Conservation (phyloP, 176 grass and related monocot genomes). For the Pontederia crassipes region DNA sequence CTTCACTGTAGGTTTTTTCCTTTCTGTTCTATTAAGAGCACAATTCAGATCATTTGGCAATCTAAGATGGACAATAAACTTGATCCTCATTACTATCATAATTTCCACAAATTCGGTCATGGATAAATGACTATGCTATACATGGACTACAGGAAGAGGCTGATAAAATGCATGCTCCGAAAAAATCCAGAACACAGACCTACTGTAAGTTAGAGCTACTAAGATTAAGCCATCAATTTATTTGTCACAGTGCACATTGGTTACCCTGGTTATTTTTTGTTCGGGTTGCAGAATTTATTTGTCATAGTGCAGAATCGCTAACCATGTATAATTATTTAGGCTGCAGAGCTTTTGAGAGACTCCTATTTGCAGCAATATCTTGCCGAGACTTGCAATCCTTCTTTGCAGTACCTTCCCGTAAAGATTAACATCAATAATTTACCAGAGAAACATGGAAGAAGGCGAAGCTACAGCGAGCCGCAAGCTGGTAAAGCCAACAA, state of each 20-base stretch:
- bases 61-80: too few species aligned
- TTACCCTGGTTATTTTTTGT: background rate
- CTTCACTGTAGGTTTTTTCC: slow-evolving; percentile 44
- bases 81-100: too few species aligned
- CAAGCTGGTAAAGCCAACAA: slow-evolving; percentile 25
- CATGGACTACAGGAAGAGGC: slow-evolving; percentile 48
- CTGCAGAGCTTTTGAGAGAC: slow-evolving; percentile 62
- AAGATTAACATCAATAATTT: slow-evolving; percentile 43
- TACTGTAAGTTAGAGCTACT: slow-evolving; percentile 44
- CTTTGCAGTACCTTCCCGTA: slow-evolving; percentile 64
- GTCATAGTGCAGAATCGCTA: background rate
- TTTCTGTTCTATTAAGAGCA: background rate
- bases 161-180: slow-evolving; percentile 84
- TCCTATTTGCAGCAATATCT: slow-evolving; percentile 60
- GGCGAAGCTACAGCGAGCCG: slow-evolving; percentile 28
- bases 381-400: slow-evolving; percentile 45
- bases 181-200: slow-evolving; percentile 91
- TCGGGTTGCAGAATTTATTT: background rate
- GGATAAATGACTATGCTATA: background rate
- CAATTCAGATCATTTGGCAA: too few species aligned
- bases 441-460: slow-evolving; percentile 44
- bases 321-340: slow-evolving; percentile 30
- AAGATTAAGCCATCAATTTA: slow-evolving; percentile 7
- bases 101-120: background rate
- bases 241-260: background rate